Evolutionary conservation across 2,329 filamentous ascomycete species (phyloP).

Genomic region (Byssothecium circinans): DNA sequence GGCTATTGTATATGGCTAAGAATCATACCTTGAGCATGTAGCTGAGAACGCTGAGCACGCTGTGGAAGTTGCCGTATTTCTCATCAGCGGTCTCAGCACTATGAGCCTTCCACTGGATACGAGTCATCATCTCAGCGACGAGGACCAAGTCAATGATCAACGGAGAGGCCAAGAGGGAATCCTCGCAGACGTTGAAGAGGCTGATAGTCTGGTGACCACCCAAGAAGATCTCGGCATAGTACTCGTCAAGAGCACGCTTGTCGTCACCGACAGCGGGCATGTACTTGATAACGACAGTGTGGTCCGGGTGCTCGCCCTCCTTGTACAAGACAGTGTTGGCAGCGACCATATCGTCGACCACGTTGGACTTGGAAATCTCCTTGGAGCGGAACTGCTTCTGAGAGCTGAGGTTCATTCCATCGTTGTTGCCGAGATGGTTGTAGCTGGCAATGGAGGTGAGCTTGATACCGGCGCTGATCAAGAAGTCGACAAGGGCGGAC

Average conservation of each 20-base stretch:
- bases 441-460: slow-evolving; percentile 98
- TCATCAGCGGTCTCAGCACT: slow-evolving; percentile 56
- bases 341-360: slow-evolving; percentile 99
- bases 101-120: slow-evolving; percentile 81
- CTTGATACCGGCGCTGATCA: slow-evolving; percentile 98
- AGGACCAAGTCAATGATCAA: slow-evolving; percentile 96
- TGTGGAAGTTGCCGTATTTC: slow-evolving; percentile 93
- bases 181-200: slow-evolving; percentile 98
- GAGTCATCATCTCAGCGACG: slow-evolving; percentile 96
- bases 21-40: slow-evolving; percentile 82
- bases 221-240: slow-evolving; percentile 99
- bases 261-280: slow-evolving; percentile 99
- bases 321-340: slow-evolving; percentile 91
- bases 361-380: slow-evolving; percentile 99
- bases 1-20: not conserved
- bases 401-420: slow-evolving; percentile 97
- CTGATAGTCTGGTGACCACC: slow-evolving; percentile 98
- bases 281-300: slow-evolving; percentile 99
- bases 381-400: slow-evolving; percentile 99
- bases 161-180: slow-evolving; percentile 92
- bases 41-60: slow-evolving; percentile 92
- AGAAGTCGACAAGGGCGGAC: slow-evolving; percentile 95
- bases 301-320: slow-evolving; percentile 91
- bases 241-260: slow-evolving; percentile 98
- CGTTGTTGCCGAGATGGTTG: slow-evolving; percentile 99